These are phyloP conservation scores for Protomyces gravidus DNA, from an alignment of 1,139 yeast species.

Conservation along the genomic window DNA sequence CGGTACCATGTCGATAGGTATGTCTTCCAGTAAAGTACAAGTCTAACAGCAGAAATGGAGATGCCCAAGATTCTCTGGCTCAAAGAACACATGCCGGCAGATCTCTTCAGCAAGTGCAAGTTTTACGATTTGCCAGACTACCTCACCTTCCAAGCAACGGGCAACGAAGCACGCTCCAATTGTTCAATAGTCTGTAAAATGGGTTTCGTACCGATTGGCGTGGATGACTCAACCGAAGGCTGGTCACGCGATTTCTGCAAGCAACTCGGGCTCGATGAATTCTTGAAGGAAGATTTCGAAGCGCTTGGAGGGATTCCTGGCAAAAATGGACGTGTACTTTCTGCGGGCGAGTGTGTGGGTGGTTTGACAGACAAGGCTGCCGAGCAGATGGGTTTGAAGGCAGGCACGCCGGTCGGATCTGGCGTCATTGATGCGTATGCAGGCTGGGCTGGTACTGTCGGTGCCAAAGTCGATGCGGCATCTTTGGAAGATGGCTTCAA, in stretches of 20 bases:
- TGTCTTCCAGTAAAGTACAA: constrained; percentile 51
- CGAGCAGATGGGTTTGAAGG: constrained; percentile 74
- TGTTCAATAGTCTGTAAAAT: constrained; percentile 94
- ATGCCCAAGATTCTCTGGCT: constrained; percentile 96
- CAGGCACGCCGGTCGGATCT: constrained; percentile 78
- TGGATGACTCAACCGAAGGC: constrained; percentile 76
- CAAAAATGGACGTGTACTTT: constrained; percentile 63
- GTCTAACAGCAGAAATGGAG: constrained; percentile 44
- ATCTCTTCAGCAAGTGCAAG: constrained; percentile 59
- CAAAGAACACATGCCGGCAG: constrained; percentile 75
- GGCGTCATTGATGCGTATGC: constrained; percentile 98
- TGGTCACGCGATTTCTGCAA: constrained; percentile 80
- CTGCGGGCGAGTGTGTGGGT: constrained; percentile 89
- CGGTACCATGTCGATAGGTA: constrained; percentile 86
- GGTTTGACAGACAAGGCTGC: constrained; percentile 63
- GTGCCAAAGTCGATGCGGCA: constrained; percentile 64
- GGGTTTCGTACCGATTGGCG: constrained; percentile 89
- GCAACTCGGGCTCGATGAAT: constrained; percentile 66
- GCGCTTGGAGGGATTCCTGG: constrained; percentile 81
- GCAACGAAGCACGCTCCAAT: constrained; percentile 75
- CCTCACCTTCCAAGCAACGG: constrained; percentile 85
- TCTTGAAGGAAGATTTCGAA: constrained; percentile 68
- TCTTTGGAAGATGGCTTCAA: constrained; percentile 43
- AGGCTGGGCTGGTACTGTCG: constrained; percentile 98
- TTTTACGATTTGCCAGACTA: constrained; percentile 91